These are phyloP conservation scores for Glycine tomentella DNA, from an alignment of 306 rosid genomes.

Conservation along the genomic window DNA sequence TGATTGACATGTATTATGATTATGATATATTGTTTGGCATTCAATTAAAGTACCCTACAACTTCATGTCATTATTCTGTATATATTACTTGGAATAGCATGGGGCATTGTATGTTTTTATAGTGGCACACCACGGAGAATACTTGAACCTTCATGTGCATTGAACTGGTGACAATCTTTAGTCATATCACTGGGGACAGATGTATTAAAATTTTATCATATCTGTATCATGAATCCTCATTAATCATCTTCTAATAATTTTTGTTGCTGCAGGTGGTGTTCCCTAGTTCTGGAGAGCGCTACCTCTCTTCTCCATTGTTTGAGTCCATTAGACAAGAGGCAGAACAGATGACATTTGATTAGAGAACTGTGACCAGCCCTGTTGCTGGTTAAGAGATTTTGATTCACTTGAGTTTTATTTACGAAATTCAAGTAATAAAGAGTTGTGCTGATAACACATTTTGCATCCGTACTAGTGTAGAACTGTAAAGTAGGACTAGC, in stretches of 20 bases:
- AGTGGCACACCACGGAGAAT: background rate
- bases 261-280: slow-evolving; percentile 54
- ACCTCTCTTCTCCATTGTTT: slow-evolving; percentile 57
- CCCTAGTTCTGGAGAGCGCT: slow-evolving; percentile 63
- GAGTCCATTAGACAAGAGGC: slow-evolving; percentile 59
- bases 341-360: slow-evolving; percentile 55
- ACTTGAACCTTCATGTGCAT: slow-evolving; percentile 1
- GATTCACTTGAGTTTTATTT: background rate
- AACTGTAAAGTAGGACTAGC: no score
- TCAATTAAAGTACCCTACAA: background rate
- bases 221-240: background rate
- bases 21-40: background rate
- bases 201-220: background rate
- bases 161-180: no score
- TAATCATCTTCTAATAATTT: background rate
- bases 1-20: background rate
- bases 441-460: background rate
- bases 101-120: background rate
- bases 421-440: background rate
- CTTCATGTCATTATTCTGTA: background rate
- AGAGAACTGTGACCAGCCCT: background rate
- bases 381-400: slow-evolving; percentile 2
- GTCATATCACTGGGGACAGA: background rate
- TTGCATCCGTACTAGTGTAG: no score
- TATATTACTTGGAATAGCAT: background rate